Evolutionary conservation across 2,329 filamentous ascomycete species (phyloP).

Genomic region (Pseudogymnoascus sp.): DNA sequence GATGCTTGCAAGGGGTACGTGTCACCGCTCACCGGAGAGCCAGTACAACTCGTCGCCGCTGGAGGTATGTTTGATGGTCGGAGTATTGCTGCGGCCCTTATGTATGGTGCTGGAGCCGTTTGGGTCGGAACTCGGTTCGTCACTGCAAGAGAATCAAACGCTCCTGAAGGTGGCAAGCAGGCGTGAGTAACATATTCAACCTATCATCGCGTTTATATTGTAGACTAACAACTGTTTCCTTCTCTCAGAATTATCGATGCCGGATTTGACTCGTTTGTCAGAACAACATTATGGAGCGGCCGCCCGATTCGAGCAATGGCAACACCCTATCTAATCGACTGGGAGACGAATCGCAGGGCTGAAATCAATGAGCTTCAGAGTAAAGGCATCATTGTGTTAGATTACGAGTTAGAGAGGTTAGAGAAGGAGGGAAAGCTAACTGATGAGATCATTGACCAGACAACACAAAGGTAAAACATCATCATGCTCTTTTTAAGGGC

Average conservation of each 20-base stretch:
- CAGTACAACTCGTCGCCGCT: conserved; percentile 86
- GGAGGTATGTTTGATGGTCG: conserved; percentile 92
- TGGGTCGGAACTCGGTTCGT: conserved; percentile 98
- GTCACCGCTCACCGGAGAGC: conserved; percentile 77
- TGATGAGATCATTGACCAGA: conserved; percentile 10
- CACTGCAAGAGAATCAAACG: conserved; percentile 87
- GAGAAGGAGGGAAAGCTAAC: conserved; percentile 51
- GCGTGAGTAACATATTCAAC: conserved; percentile 44
- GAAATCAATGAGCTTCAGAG: conserved; percentile 85
- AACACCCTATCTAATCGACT: conserved; percentile 87
- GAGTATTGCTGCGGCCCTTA: conserved; percentile 80
- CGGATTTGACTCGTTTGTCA: conserved; percentile 84
- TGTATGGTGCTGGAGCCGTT: conserved; percentile 85
- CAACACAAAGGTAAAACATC: not conserved
- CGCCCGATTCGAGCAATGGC: conserved; percentile 83
- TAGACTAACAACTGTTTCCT: not conserved
- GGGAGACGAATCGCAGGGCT: conserved; percentile 78
- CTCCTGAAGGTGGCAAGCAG: conserved; percentile 89
- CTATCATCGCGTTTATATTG: not conserved
- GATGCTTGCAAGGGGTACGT: conserved; percentile 73
- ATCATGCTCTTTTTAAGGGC: conserved; percentile 57
- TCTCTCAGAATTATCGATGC: conserved; percentile 46
- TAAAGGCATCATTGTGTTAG: conserved; percentile 83
- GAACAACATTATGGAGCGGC: conserved; percentile 91
- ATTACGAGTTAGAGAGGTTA: conserved; percentile 75